Evolutionary conservation across 1,139 yeast species (phyloP).

Genomic region (Taphrina wiesneri): DNA sequence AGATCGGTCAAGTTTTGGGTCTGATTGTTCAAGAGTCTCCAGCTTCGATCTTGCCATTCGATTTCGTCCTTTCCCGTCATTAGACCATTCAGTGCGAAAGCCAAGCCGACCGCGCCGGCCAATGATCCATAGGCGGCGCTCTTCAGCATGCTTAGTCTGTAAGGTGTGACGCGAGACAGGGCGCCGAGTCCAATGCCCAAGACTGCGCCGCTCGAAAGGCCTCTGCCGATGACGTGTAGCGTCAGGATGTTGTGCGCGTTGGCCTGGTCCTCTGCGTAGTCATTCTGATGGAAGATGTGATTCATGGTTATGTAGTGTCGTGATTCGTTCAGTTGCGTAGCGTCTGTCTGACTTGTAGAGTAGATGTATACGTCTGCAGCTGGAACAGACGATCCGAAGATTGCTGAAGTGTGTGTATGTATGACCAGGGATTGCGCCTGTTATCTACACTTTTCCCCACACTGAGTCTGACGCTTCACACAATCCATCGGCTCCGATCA

Average conservation of each 20-base stretch:
- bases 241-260: constrained; percentile 7
- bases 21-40: neutral
- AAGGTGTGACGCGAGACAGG: constrained; percentile 8
- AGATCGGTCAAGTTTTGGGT: neutral
- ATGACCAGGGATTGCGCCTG: no score
- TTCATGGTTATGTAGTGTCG: neutral
- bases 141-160: neutral
- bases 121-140: neutral
- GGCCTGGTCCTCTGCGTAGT: neutral
- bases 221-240: neutral
- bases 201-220: constrained; percentile 1
- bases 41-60: constrained; percentile 4
- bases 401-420: no score
- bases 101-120: neutral
- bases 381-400: no score
- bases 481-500: no score
- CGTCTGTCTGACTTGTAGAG: no score
- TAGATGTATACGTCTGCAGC: no score
- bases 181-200: neutral
- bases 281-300: neutral
- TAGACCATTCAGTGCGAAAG: neutral
- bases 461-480: no score
- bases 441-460: no score
- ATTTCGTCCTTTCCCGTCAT: constrained; percentile 5
- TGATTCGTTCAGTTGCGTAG: no score